Evolutionary conservation across 140 eudicot species (phyloP).

Genomic region (Flaveria floridana): DNA sequence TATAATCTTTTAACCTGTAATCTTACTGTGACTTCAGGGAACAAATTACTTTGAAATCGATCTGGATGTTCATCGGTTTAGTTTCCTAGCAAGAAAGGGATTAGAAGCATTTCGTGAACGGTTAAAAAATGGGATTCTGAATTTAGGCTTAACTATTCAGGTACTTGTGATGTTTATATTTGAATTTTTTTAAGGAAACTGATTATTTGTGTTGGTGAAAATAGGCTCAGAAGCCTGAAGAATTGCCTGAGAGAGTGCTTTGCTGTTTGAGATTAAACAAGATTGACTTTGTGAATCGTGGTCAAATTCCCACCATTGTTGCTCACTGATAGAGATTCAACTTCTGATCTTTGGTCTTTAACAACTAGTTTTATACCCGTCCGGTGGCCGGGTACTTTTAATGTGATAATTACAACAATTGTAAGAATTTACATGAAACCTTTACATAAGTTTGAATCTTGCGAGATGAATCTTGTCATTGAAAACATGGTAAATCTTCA

Average conservation of each 20-base stretch:
- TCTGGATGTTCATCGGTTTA: constrained; percentile 31
- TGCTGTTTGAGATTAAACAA: constrained; percentile 74
- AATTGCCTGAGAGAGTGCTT: constrained; percentile 66
- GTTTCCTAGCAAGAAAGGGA: constrained; percentile 35
- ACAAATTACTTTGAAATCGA: constrained; percentile 31
- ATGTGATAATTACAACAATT: no score
- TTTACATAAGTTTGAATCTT: no score
- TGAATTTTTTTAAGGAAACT: neutral
- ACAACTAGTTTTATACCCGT: no score
- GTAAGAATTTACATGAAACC: no score
- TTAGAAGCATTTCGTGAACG: constrained; percentile 31
- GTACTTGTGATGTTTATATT: neutral
- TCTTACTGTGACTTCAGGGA: constrained; percentile 20
- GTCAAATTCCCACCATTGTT: constrained; percentile 68
- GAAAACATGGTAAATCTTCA: no score
- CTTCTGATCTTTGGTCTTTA: constrained; percentile 12
- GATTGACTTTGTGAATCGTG: constrained; percentile 65
- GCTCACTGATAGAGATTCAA: constrained; percentile 41
- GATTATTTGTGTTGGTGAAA: neutral
- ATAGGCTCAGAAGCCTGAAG: constrained; percentile 85
- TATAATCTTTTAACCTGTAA: neutral
- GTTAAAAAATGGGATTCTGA: constrained; percentile 29
- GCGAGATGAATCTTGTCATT: no score
- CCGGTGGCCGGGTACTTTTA: no score
- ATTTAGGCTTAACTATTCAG: constrained; percentile 34